Evolutionary conservation across 2,329 filamentous ascomycete genomes (phyloP).

Genomic region (Trichoderma arundinaceum): DNA sequence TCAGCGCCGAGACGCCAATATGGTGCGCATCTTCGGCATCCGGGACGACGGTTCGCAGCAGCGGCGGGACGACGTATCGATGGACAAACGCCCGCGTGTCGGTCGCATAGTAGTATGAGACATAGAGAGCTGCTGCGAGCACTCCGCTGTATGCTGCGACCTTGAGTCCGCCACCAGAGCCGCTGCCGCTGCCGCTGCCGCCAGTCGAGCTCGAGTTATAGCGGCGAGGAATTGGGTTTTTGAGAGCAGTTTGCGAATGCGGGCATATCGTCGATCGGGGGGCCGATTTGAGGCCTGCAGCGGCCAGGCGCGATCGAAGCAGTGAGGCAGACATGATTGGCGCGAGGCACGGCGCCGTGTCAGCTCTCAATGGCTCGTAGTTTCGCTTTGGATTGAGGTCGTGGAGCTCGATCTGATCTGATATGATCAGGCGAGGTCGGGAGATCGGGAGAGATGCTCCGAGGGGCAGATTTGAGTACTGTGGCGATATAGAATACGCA

Average conservation of each 20-base stretch:
- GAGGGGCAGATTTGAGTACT: conserved; percentile 7
- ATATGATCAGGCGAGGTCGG: conserved; percentile 14
- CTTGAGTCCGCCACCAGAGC: conserved; percentile 37
- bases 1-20: conserved; percentile 72
- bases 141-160: conserved; percentile 49
- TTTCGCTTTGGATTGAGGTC: not conserved
- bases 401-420: conserved; percentile 9
- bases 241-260: not conserved
- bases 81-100: conserved; percentile 76
- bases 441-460: conserved; percentile 20
- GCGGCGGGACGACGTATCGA: conserved; percentile 68
- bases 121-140: conserved; percentile 50
- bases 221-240: conserved; percentile 17
- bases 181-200: not conserved
- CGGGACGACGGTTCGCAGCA: conserved; percentile 68
- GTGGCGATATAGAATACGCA: not conserved
- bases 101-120: conserved; percentile 71
- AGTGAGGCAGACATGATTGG: conserved; percentile 31
- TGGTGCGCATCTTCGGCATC: conserved; percentile 95
- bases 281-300: conserved; percentile 14
- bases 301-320: conserved; percentile 29
- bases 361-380: conserved; percentile 33
- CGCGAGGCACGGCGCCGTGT: conserved; percentile 32
- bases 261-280: not conserved
- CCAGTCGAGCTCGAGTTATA: conserved; percentile 24